These are phyloP conservation scores for Suhomyces bribrorum DNA, from an alignment of 1,139 yeast species.

Conservation along the genomic window DNA sequence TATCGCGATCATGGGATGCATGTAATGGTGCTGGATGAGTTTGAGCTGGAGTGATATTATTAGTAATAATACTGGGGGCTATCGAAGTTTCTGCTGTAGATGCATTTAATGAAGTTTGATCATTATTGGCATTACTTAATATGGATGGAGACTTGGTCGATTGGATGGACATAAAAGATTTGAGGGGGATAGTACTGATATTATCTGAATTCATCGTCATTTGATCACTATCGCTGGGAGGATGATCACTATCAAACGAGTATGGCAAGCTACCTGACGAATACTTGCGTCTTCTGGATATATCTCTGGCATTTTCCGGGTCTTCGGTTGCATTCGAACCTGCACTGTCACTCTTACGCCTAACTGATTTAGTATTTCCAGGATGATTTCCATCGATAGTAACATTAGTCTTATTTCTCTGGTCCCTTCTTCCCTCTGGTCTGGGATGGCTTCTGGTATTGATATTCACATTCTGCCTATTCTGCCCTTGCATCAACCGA, in stretches of 20 bases:
- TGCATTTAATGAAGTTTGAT: conserved; percentile 40
- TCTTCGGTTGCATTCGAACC: neutral
- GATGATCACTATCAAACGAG: conserved; percentile 5
- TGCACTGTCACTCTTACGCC: neutral
- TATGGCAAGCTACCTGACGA: conserved; percentile 4
- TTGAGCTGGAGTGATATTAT: conserved; percentile 6
- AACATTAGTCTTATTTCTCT: conserved; percentile 4
- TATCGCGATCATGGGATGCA: conserved; percentile 38
- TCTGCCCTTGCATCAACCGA: conserved; percentile 49
- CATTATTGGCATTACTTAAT: conserved; percentile 41
- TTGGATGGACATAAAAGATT: conserved; percentile 52
- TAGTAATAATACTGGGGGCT: conserved; percentile 36
- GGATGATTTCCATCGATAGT: neutral
- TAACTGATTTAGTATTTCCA: neutral
- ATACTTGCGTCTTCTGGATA: conserved; percentile 7
- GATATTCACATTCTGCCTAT: conserved; percentile 18
- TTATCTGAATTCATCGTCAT: conserved; percentile 30
- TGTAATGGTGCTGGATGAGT: conserved; percentile 9
- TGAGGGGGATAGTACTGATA: conserved; percentile 53
- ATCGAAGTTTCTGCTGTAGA: conserved; percentile 57
- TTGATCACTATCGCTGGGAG: conserved; percentile 21
- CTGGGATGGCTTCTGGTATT: neutral
- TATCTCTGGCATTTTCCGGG: neutral
- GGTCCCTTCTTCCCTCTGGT: neutral
- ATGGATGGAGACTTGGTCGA: conserved; percentile 49